These are phyloP conservation scores for Fallopia convolvulus DNA, from an alignment of 148 eudicot species.

Conservation along the genomic window DNA sequence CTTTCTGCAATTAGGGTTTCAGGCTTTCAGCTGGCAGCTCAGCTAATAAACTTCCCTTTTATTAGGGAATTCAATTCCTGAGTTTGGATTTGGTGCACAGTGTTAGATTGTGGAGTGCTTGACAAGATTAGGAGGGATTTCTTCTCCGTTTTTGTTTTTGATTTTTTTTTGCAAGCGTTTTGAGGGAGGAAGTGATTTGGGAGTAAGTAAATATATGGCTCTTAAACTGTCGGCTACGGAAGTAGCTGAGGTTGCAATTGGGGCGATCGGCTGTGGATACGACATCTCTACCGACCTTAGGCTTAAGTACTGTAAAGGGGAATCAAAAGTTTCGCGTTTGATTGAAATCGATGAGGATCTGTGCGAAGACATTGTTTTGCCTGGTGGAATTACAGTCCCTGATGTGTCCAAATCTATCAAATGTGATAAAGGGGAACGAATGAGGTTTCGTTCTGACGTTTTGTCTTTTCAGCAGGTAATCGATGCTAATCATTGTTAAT, in stretches of 20 bases:
- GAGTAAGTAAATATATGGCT: slow-evolving; percentile 41
- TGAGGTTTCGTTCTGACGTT: slow-evolving; percentile 85
- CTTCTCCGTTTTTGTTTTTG: too few species aligned
- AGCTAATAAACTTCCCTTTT: not conserved
- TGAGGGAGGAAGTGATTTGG: not conserved
- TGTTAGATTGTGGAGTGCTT: not conserved
- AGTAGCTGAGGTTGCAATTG: slow-evolving; percentile 81
- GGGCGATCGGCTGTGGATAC: slow-evolving; percentile 80
- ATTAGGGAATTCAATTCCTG: not conserved
- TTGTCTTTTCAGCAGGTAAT: slow-evolving; percentile 93
- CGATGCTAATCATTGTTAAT: not conserved
- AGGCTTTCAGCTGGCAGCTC: not conserved
- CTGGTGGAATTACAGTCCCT: slow-evolving; percentile 61
- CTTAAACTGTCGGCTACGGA: slow-evolving; percentile 57
- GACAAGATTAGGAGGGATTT: not conserved
- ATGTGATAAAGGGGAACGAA: slow-evolving; percentile 94
- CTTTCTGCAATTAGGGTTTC: not conserved
- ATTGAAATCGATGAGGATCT: slow-evolving; percentile 71
- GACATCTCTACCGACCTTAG: slow-evolving; percentile 76
- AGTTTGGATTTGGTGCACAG: not conserved
- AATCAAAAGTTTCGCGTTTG: slow-evolving; percentile 41
- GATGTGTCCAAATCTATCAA: slow-evolving; percentile 66
- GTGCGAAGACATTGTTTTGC: slow-evolving; percentile 60
- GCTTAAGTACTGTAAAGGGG: slow-evolving; percentile 80
- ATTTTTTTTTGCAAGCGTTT: too few species aligned